Evolutionary conservation across 768 basidiomycete species (phyloP).

Genomic region (Russula vinacea): DNA sequence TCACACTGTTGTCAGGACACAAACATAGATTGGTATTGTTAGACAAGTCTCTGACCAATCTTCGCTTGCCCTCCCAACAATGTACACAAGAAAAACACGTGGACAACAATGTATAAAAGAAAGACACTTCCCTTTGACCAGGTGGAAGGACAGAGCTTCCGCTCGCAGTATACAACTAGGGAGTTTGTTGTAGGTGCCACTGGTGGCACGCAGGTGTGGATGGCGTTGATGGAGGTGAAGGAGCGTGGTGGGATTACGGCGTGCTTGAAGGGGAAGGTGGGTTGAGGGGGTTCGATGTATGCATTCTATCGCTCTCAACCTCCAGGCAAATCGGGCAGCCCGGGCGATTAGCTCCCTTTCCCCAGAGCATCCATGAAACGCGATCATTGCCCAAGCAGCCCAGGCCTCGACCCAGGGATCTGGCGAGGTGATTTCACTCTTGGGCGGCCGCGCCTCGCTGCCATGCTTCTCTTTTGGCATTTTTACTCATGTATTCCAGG

Average conservation of each 20-base stretch:
- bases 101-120: slow-evolving; percentile 7
- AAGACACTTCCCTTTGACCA: slow-evolving; percentile 3
- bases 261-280: too few relatives aligned
- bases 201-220: not conserved
- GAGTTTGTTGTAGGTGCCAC: not conserved
- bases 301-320: not conserved
- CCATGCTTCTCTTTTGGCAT: slow-evolving; percentile 6
- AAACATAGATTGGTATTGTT: slow-evolving; percentile 23
- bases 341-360: slow-evolving; percentile 11
- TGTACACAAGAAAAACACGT: slow-evolving; percentile 20
- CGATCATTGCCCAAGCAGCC: not conserved
- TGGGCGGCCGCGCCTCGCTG: too few relatives aligned
- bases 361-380: not conserved
- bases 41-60: slow-evolving; percentile 21
- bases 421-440: not conserved
- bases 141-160: not conserved
- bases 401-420: slow-evolving; percentile 4
- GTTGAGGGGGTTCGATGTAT: not conserved
- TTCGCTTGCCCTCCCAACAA: slow-evolving; percentile 28
- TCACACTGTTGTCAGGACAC: slow-evolving; percentile 28
- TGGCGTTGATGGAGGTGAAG: slow-evolving; percentile 2
- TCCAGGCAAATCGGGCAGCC: slow-evolving; percentile 7
- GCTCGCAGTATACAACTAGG: not conserved
- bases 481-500: slow-evolving; percentile 20
- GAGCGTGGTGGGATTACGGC: too few relatives aligned